These are phyloP conservation scores for Nidula niveotomentosa DNA, from an alignment of 1,284 basidiomycete genomes.

Conservation along the genomic window DNA sequence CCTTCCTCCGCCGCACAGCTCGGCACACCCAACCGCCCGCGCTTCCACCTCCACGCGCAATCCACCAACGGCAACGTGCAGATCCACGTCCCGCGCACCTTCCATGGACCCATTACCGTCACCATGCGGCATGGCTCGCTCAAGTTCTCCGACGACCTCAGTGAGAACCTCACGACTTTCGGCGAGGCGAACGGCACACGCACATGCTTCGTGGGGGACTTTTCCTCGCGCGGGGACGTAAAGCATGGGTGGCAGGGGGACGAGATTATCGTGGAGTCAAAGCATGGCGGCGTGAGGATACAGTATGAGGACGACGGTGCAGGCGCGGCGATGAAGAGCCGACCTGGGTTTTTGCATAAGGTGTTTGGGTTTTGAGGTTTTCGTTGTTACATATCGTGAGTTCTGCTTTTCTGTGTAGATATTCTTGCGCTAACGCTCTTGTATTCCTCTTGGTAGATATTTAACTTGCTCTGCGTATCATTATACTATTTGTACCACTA, in stretches of 20 bases:
- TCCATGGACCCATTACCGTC: slow-evolving; percentile 24
- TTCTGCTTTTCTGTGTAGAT: too few relatives aligned
- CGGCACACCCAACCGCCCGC: slow-evolving; percentile 16
- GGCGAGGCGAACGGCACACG: slow-evolving; percentile 22
- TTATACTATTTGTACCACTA: too few relatives aligned
- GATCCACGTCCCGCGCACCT: slow-evolving; percentile 25
- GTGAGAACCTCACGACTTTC: slow-evolving; percentile 20
- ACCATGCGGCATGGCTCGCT: slow-evolving; percentile 21
- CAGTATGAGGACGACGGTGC: slow-evolving; percentile 22
- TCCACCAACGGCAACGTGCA: slow-evolving; percentile 20
- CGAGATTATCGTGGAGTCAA: slow-evolving; percentile 21
- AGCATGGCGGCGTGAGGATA: slow-evolving; percentile 24
- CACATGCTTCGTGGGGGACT: slow-evolving; percentile 26
- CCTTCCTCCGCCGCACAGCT: slow-evolving; percentile 8
- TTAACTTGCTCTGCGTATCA: too few relatives aligned
- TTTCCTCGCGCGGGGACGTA: slow-evolving; percentile 15
- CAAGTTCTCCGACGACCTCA: slow-evolving; percentile 21
- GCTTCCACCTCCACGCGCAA: slow-evolving; percentile 19
- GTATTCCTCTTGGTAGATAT: too few relatives aligned
- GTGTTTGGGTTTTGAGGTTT: too few relatives aligned
- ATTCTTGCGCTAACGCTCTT: too few relatives aligned
- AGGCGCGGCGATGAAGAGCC: too few relatives aligned
- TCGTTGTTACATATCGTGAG: too few relatives aligned
- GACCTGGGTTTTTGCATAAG: too few relatives aligned
- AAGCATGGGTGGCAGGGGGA: slow-evolving; percentile 20